Percentiles rank a stretch among this genome's conserved stretches.
These are phyloP conservation scores for Hibiscus tridactylites DNA, from an alignment of 345 rosid species.

Conservation along the genomic window DNA sequence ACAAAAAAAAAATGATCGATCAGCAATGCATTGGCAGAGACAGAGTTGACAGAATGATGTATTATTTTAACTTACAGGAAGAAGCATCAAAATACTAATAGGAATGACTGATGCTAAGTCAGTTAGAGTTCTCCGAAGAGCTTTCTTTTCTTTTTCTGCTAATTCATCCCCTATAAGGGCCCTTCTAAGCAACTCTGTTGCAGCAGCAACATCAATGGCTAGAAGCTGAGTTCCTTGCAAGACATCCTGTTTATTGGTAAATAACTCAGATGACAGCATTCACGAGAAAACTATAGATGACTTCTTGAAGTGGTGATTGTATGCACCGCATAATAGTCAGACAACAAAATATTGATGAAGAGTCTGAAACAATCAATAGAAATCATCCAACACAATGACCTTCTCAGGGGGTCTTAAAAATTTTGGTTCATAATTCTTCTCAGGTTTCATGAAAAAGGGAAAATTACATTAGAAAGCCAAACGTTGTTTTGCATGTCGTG, in stretches of 20 bases:
- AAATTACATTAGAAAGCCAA: not conserved
- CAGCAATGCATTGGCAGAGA: not conserved
- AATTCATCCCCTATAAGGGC: slow-evolving; percentile 76
- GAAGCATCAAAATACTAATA: slow-evolving; percentile 89
- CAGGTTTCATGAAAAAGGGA: not conserved
- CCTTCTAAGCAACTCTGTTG: slow-evolving; percentile 67
- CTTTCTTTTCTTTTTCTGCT: slow-evolving; percentile 78
- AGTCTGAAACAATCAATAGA: not conserved
- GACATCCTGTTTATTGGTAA: slow-evolving; percentile 59
- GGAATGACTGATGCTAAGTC: slow-evolving; percentile 94
- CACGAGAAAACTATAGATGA: not conserved
- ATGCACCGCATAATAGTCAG: not conserved
- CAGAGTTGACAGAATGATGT: not conserved
- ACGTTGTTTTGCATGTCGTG: not conserved
- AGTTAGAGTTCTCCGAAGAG: slow-evolving; percentile 69
- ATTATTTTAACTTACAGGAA: slow-evolving; percentile 61
- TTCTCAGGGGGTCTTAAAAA: not conserved
- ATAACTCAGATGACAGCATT: slow-evolving; percentile 3
- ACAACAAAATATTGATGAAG: not conserved
- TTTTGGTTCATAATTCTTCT: not conserved
- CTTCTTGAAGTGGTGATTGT: not conserved
- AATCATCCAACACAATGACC: not conserved
- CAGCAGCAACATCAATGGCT: slow-evolving; percentile 83
- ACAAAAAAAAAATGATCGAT: not conserved
- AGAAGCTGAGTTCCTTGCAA: slow-evolving; percentile 98